phyloP scores from a whole-genome alignment of 306 rosid species.

The Quercus ilex region DNA sequence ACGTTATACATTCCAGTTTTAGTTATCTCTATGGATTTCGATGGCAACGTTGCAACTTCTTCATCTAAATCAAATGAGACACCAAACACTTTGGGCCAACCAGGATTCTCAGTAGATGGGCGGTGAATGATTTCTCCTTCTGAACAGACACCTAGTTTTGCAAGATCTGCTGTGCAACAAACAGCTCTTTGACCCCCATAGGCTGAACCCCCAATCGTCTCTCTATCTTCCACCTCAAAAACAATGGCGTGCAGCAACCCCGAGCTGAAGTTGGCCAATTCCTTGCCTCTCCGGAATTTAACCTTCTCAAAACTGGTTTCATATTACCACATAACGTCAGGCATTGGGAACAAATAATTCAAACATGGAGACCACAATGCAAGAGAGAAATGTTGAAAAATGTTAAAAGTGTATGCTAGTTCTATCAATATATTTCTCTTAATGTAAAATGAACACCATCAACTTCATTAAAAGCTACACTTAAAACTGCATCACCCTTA shows the following conservation, averaged over 20 bases:
- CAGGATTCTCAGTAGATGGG: conserved; percentile 53
- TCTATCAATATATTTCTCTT: neutral
- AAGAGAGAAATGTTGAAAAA: neutral
- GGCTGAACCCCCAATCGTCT: conserved; percentile 90
- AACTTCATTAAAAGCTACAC: neutral
- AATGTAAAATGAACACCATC: neutral
- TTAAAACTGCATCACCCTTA: neutral
- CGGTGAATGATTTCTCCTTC: conserved; percentile 86
- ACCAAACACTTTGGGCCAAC: conserved; percentile 83
- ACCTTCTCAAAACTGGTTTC: conserved; percentile 80
- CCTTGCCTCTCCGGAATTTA: conserved; percentile 59
- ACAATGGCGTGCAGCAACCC: conserved; percentile 70
- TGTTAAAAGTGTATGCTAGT: neutral
- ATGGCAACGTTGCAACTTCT: conserved; percentile 48
- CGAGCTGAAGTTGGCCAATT: conserved; percentile 70
- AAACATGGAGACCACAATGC: neutral
- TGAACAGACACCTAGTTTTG: conserved; percentile 76
- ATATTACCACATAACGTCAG: conserved; percentile 22
- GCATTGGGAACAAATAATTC: conserved; percentile 9
- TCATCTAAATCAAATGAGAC: conserved; percentile 55
- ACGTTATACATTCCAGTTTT: conserved; percentile 96
- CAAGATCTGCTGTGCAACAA: conserved; percentile 90
- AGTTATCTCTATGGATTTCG: conserved; percentile 54
- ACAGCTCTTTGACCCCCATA: conserved; percentile 99
- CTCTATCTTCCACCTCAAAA: conserved; percentile 97